Base-by-base conservation (phyloP, 2,329 filamentous ascomycete species). In the Nectriaceae sp. region DNA sequence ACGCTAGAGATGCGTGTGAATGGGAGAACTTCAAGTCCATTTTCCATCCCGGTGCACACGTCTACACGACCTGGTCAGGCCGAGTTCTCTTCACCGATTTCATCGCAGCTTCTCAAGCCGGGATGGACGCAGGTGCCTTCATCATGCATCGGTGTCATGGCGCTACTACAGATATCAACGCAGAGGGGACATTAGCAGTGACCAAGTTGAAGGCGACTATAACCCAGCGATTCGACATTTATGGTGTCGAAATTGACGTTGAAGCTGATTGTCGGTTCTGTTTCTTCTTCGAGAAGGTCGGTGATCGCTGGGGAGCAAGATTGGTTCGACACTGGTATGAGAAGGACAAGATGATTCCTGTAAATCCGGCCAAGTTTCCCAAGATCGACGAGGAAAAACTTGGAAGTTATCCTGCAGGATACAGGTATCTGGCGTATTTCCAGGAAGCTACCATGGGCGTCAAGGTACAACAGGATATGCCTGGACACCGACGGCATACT, bases 11-110 rank as follows among this genome's bases (percentile, higher is more conserved):
- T 53, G 67, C 73, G 6, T 77, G 75, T 52, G 76, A 80, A 60
- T 79, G 76, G 76, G 71, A 77, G 40, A 79, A 79, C 56, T 68
- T 78, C 19, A 61, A 62, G 11, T 77, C 75, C 3, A 77, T 79
- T 39, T 79, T 79, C 60, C 74, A 77, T 52, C 68, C 70, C 0
- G 66, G 67, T 29, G 75, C 76, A 3, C 67, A 71, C 52, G 71
- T 79, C 26, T 78, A 77, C 60, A 79, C 76, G 0, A 76, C 75
- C 11, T 79, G 75, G 76, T 73, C 75, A 0, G 75, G 75, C 3
- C 66, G 70, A 5, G 71, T 71, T 0, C 55, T 64, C 13, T 68
- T 69, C 49, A 53, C 63, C 2, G 67, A 74, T 43, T 75, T 75
- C 60, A 73, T 75, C 39, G 54, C 55, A 4, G 67, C 57, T 3